Base-by-base conservation (phyloP, 331 rosid genomes). In the Malus hybrid region DNA sequence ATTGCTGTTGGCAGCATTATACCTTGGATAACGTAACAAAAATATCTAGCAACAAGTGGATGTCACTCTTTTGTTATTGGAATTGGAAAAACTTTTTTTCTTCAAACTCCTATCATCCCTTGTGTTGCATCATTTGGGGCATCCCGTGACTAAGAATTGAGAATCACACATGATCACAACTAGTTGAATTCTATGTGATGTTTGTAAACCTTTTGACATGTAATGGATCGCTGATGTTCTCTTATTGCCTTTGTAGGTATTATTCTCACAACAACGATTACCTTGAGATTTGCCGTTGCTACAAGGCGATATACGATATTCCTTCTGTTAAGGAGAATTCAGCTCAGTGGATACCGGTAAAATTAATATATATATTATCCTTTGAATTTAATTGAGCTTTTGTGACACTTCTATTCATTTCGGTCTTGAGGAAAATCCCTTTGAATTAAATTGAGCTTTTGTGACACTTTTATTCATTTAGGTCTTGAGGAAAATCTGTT, bases 281-380 rank as follows among this genome's bases (percentile, higher is more conserved):
- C 85, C 93, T 95, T 77, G 97, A 95, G 79, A 95, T 95, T 70
- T 92, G 99, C 80, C 97, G 97, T 16, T 95, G 93, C 92, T 95
- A 90, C 57, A 95, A 90, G 84, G 65, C 97, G 33, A 95, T 95
- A 76, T 90, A 95, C 54, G 97, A 90, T 32, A 90, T 95, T 83
- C 94, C 99, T 56, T 85, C 97, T 55, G 87, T 95, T 77, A 95
- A 82, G 83, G 99, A 95, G 72, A 76, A 87, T 81, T 86, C 96
- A 11, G 80, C 81, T 1, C 87, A 87, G 74, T 95, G 97, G 96
- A 86, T 78, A 32, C 97, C 96, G 39, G 99, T 95, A 82, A 71
- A 86, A 33, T 36, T 65, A 78, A 69, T 56, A 65, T 55, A 44
- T 39, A 34, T 6, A 34, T 24, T 24, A 24, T 24, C 32, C 32